Percentiles rank a stretch among this genome's conserved stretches.
Evolutionary conservation across 2,329 filamentous ascomycete species (phyloP).

Genomic region (Apiospora rasikravindrae): DNA sequence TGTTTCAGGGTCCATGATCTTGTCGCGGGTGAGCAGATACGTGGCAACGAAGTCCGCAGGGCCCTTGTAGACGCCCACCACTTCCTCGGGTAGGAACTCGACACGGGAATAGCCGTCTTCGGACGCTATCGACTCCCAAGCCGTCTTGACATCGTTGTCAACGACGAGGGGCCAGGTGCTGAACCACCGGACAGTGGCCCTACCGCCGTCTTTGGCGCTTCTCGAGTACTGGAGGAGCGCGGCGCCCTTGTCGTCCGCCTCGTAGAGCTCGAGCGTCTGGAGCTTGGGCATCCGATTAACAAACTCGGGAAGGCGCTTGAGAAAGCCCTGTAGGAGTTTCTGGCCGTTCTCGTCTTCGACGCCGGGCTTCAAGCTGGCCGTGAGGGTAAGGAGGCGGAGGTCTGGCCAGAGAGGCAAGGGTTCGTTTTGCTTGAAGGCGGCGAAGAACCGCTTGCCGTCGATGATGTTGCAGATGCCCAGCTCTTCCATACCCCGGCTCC

Average conservation of each 20-base stretch:
- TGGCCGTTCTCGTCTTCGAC: neutral
- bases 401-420: neutral
- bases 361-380: neutral
- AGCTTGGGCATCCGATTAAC: neutral
- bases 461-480: neutral
- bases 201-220: neutral
- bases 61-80: neutral
- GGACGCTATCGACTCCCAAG: neutral
- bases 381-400: neutral
- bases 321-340: neutral
- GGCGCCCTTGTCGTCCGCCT: neutral
- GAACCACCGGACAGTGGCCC: neutral
- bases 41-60: neutral
- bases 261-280: neutral
- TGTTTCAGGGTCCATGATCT: neutral
- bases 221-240: neutral
- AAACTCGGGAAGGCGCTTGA: neutral
- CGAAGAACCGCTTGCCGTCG: neutral
- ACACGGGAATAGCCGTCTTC: neutral
- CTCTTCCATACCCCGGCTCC: neutral
- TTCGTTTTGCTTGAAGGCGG: neutral
- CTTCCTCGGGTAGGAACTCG: neutral
- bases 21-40: neutral
- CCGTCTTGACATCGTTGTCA: neutral
- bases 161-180: neutral